Conservation (phyloP, 306 rosid species). For the Arachis hypogaea region DNA sequence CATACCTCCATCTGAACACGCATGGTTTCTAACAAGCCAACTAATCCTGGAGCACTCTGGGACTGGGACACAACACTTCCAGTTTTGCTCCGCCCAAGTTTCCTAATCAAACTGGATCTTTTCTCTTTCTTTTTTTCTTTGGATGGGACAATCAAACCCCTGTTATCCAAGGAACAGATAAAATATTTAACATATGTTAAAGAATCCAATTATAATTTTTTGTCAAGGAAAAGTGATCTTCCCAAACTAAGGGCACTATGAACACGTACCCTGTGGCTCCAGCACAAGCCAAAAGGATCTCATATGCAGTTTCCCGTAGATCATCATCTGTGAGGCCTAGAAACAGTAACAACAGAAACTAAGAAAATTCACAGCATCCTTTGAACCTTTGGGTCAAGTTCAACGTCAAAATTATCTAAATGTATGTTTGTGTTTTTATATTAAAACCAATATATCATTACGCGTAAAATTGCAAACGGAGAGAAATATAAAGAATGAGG, state of each 20-base stretch:
- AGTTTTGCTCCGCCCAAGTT: slow-evolving; percentile 95
- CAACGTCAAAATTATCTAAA: slow-evolving; percentile 33
- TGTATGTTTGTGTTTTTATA: slow-evolving; percentile 11
- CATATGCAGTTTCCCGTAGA: slow-evolving; percentile 92
- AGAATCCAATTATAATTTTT: slow-evolving; percentile 20
- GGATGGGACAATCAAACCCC: slow-evolving; percentile 96
- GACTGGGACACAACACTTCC: slow-evolving; percentile 75
- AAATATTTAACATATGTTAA: slow-evolving; percentile 24
- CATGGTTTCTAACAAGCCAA: slow-evolving; percentile 92
- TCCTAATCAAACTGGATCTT: slow-evolving; percentile 81
- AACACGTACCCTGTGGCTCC: slow-evolving; percentile 89
- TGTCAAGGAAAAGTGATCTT: slow-evolving; percentile 31
- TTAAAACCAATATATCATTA: slow-evolving; percentile 9
- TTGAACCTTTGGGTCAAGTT: slow-evolving; percentile 27
- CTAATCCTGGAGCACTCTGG: slow-evolving; percentile 82
- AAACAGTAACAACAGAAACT: slow-evolving; percentile 41
- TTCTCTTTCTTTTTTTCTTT: slow-evolving; percentile 95
- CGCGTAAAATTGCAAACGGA: slow-evolving; percentile 1
- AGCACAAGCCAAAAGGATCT: slow-evolving; percentile 95
- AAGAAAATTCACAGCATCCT: slow-evolving; percentile 27
- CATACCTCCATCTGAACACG: slow-evolving; percentile 98
- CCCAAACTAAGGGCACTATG: slow-evolving; percentile 30
- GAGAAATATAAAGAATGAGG: slow-evolving; percentile 27
- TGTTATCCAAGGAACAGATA: slow-evolving; percentile 38
- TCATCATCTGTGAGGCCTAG: slow-evolving; percentile 88